phyloP scores from a whole-genome alignment of 495 filamentous ascomycete species.

The Daldinia decipiens region DNA sequence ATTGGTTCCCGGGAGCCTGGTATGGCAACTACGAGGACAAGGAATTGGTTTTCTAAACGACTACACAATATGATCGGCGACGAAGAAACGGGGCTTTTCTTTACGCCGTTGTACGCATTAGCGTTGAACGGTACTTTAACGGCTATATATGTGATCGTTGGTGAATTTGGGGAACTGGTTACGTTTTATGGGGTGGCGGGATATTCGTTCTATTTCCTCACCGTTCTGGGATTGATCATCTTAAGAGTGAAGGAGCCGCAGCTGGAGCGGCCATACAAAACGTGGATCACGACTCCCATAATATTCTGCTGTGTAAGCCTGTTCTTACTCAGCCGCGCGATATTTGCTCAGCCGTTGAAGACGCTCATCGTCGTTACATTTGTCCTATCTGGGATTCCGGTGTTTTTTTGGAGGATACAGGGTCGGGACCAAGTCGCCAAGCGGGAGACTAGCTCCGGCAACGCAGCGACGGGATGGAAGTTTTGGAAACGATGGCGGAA shows the following conservation, averaged over 20 bases:
- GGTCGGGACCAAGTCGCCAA: conserved; percentile 58
- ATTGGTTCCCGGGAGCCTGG: conserved; percentile 60
- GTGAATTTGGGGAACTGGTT: conserved; percentile 89
- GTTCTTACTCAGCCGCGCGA: conserved; percentile 85
- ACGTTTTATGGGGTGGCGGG: conserved; percentile 98
- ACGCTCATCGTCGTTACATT: conserved; percentile 86
- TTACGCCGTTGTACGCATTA: conserved; percentile 92
- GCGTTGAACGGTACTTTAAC: conserved; percentile 79
- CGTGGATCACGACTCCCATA: conserved; percentile 96
- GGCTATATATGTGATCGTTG: conserved; percentile 78
- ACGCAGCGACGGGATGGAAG: conserved; percentile 51
- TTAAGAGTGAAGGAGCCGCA: conserved; percentile 87
- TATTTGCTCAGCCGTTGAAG: conserved; percentile 91
- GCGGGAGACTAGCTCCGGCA: conserved; percentile 44
- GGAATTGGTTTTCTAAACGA: conserved; percentile 66
- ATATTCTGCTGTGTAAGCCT: conserved; percentile 98
- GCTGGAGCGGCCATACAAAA: conserved; percentile 88
- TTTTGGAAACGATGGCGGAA: conserved; percentile 56
- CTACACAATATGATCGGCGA: conserved; percentile 68
- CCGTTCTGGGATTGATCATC: conserved; percentile 91
- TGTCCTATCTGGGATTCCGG: conserved; percentile 80
- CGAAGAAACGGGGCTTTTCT: conserved; percentile 72
- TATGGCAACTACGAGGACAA: conserved; percentile 61
- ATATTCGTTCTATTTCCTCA: conserved; percentile 96
- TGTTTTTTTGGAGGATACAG: conserved; percentile 88